phyloP scores from a whole-genome alignment of 2,329 filamentous ascomycete species.

The Fusarium proliferatum region DNA sequence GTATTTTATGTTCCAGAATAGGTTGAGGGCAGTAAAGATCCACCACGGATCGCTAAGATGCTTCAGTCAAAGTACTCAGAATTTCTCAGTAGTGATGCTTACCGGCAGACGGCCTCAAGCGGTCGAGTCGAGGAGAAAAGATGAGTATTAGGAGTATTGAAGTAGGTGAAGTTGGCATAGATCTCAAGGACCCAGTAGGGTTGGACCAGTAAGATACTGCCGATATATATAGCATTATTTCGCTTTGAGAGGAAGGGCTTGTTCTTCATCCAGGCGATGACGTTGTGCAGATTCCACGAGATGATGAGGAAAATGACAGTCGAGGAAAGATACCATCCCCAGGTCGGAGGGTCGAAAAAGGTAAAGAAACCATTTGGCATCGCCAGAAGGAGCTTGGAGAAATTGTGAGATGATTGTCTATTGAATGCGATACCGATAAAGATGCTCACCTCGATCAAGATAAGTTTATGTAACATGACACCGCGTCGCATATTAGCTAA shows the following conservation, averaged over 20 bases:
- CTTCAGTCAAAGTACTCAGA: not conserved
- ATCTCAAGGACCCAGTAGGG: constrained; percentile 75
- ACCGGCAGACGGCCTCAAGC: constrained; percentile 69
- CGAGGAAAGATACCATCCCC: constrained; percentile 72
- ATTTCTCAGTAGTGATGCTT: constrained; percentile 8
- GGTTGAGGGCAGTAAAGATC: constrained; percentile 69
- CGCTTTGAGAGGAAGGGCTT: constrained; percentile 66
- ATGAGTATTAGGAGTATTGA: constrained; percentile 62
- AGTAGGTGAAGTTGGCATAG: constrained; percentile 73
- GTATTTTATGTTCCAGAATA: constrained; percentile 72
- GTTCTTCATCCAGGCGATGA: constrained; percentile 76
- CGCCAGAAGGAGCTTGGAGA: constrained; percentile 62
- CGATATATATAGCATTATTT: constrained; percentile 66
- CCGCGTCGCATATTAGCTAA: constrained; percentile 60
- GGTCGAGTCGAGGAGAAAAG: constrained; percentile 67
- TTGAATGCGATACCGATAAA: accelerated
- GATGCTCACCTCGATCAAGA: constrained; percentile 57
- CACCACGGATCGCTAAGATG: constrained; percentile 70
- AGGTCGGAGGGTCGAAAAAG: constrained; percentile 62
- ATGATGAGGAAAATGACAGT: constrained; percentile 70
- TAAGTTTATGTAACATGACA: constrained; percentile 61
- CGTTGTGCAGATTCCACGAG: constrained; percentile 73
- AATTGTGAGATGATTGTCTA: not conserved
- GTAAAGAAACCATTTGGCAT: constrained; percentile 69
- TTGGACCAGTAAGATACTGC: constrained; percentile 67